Conservation (phyloP, 2,329 filamentous ascomycete genomes). For the Colletotrichum siamense region DNA sequence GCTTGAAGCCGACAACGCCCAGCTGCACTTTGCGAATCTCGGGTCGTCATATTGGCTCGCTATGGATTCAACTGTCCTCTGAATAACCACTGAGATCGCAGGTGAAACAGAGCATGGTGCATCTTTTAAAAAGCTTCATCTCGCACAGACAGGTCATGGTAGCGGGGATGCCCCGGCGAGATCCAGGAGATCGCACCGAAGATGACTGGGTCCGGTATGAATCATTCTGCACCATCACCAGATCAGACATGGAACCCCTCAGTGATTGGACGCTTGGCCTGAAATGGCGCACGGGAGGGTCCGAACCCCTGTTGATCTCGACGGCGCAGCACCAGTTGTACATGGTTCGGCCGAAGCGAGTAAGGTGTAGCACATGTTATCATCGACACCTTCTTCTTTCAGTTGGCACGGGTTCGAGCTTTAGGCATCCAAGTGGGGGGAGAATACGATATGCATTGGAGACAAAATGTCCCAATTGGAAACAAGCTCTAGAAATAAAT, state of each 20-base stretch:
- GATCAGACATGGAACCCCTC: not conserved
- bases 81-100: not conserved
- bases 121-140: not conserved
- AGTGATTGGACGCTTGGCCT: not conserved
- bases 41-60: not conserved
- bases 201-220: not conserved
- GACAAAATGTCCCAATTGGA: not conserved
- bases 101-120: not conserved
- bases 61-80: not conserved
- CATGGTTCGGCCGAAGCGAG: not conserved
- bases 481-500: not conserved
- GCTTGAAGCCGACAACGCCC: not conserved
- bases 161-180: not conserved
- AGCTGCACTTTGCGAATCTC: not conserved
- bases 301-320: not conserved
- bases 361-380: not conserved
- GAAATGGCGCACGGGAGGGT: not conserved
- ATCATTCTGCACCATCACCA: slow-evolving; percentile 2
- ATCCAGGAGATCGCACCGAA: not conserved
- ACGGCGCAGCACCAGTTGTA: not conserved
- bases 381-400: not conserved
- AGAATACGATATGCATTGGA: fast-evolving
- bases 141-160: not conserved
- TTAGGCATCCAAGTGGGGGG: not conserved
- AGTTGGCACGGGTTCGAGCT: not conserved